Conservation (phyloP, 208 protist species). For the Borovskyia barvae region DNA sequence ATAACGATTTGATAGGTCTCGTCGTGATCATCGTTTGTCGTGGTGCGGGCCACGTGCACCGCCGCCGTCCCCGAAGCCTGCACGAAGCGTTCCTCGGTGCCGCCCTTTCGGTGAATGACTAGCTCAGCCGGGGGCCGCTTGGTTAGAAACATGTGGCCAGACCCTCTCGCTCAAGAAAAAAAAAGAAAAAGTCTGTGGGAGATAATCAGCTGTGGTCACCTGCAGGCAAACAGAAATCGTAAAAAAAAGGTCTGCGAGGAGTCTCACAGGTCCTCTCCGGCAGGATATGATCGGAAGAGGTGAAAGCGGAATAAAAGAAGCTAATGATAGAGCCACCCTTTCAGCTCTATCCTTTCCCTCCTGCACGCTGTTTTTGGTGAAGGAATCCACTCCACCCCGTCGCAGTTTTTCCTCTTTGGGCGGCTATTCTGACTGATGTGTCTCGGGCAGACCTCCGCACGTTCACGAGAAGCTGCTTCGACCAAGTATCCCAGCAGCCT, state of each 20-base stretch:
- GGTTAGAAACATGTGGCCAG: conserved; percentile 19
- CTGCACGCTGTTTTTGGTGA: too few relatives aligned
- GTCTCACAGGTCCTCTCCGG: too few relatives aligned
- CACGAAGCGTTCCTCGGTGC: conserved; percentile 60
- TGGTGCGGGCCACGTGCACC: not conserved
- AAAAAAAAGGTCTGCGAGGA: too few relatives aligned
- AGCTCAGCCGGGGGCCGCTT: conserved; percentile 56
- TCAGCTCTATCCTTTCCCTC: not conserved
- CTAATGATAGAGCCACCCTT: not conserved
- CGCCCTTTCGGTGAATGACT: conserved; percentile 60
- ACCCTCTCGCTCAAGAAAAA: not conserved
- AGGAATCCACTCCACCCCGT: too few relatives aligned
- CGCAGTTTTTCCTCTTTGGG: too few relatives aligned
- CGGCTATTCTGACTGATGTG: too few relatives aligned
- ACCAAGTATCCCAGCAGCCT: too few relatives aligned
- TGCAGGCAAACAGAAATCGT: too few relatives aligned
- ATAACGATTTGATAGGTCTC: conserved; percentile 65
- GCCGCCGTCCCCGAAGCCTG: conserved; percentile 25
- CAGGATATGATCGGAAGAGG: not conserved
- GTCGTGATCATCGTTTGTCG: conserved; percentile 39
- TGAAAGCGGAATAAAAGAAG: not conserved
- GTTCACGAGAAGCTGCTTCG: too few relatives aligned
- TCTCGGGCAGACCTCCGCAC: too few relatives aligned
- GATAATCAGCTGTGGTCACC: not conserved
- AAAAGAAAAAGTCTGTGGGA: not conserved